A percentile compares a stretch with the other conserved stretches of the same genome.
These are phyloP conservation scores for Paramecium bursaria DNA, from an alignment of 73 alveolate species.

Conservation along the genomic window DNA sequence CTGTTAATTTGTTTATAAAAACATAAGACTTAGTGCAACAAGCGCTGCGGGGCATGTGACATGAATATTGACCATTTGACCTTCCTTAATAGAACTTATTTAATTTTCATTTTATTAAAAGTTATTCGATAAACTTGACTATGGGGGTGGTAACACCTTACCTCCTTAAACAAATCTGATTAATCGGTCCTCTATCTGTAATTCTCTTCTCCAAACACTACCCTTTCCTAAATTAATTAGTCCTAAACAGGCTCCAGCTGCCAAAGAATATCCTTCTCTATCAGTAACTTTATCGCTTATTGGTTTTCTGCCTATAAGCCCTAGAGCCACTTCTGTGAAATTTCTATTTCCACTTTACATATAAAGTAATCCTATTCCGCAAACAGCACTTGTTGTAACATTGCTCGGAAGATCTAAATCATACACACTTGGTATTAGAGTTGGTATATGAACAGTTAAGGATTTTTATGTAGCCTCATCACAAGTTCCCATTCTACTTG, in stretches of 20 bases:
- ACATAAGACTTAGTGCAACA: conserved; percentile 90
- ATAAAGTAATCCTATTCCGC: conserved; percentile 95
- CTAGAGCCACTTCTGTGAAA: conserved; percentile 96
- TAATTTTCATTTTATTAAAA: conserved; percentile 74
- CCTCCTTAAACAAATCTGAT: conserved; percentile 95
- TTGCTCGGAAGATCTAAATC: conserved; percentile 94
- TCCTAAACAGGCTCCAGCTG: conserved; percentile 98
- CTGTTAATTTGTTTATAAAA: conserved; percentile 87
- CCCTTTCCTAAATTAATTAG: conserved; percentile 96
- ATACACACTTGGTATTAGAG: conserved; percentile 91
- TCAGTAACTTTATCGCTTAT: conserved; percentile 93
- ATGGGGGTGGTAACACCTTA: conserved; percentile 83
- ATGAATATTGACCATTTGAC: conserved; percentile 92
- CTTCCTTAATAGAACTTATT: conserved; percentile 87
- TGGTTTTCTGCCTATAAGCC: conserved; percentile 96
- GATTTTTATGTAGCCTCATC: conserved; percentile 96
- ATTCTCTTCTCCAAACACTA: conserved; percentile 81
- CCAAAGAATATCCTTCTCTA: conserved; percentile 95
- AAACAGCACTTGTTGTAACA: conserved; percentile 94
- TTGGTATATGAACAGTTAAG: conserved; percentile 95
- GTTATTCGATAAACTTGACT: conserved; percentile 75
- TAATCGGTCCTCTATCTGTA: conserved; percentile 91
- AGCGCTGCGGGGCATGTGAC: conserved; percentile 97
- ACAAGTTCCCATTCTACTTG: conserved; percentile 95
- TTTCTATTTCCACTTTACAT: conserved; percentile 92